A percentile compares a stretch with the other conserved stretches of the same genome.
Evolutionary conservation across 129 eudicot genomes (phyloP).

Genomic region (Ambrosia trifida): DNA sequence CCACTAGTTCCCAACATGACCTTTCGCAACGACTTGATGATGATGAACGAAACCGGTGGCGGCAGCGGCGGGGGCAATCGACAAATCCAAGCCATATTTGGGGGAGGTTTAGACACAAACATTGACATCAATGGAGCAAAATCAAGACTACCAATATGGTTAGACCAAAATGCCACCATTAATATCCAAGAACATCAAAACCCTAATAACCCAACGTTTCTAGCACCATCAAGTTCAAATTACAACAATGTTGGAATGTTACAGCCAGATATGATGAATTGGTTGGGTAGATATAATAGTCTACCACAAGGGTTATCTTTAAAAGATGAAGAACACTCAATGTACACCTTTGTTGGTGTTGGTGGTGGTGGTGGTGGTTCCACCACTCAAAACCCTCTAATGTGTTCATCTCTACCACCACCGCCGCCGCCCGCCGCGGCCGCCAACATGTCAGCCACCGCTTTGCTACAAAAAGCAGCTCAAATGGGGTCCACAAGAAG

Average conservation of each 20-base stretch:
- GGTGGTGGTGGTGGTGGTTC: conserved; percentile 24
- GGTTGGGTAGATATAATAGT: conserved; percentile 50
- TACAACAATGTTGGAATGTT: conserved; percentile 38
- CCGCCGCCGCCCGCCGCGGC: conserved; percentile 5
- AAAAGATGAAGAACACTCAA: conserved; percentile 63
- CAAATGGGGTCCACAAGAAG: conserved; percentile 70
- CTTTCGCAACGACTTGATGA: conserved; percentile 51
- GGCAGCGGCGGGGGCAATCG: conserved; percentile 27
- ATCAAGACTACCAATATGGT: conserved; percentile 63
- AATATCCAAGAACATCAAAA: conserved; percentile 30
- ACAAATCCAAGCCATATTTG: conserved; percentile 31
- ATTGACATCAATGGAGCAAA: conserved; percentile 44
- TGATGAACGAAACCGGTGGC: conserved; percentile 33
- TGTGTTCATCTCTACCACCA: conserved; percentile 36
- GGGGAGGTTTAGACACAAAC: conserved; percentile 34
- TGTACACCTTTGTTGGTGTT: conserved; percentile 32
- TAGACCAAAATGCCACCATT: conserved; percentile 47
- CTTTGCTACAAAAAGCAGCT: conserved; percentile 82
- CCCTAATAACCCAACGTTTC: conserved; percentile 29
- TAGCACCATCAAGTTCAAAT: conserved; percentile 46
- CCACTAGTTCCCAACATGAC: conserved; percentile 39
- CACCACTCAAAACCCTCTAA: conserved; percentile 29
- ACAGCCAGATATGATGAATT: conserved; percentile 39
- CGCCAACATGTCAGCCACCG: conserved; percentile 79
- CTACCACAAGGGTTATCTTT: conserved; percentile 38